phyloP scores from a whole-genome alignment of 2,329 filamentous ascomycete species.

The Pseudogymnoascus sp. region DNA sequence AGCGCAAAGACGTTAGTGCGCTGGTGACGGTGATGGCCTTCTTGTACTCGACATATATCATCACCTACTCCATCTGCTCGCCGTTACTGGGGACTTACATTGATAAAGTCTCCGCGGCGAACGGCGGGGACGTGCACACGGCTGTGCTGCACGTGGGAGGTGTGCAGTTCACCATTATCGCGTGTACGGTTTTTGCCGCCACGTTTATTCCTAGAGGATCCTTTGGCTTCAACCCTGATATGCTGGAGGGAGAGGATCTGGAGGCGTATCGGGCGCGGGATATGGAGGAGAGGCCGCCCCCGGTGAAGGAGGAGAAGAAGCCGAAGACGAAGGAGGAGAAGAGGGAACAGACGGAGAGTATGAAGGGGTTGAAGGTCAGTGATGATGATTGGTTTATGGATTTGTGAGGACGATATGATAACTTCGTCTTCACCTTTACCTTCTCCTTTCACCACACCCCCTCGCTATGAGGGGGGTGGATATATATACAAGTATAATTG shows the following conservation, averaged over 20 bases:
- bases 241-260: constrained; percentile 32
- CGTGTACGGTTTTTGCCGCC: constrained; percentile 33
- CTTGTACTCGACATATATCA: constrained; percentile 42
- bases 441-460: not conserved
- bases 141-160: constrained; percentile 38
- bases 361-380: not conserved
- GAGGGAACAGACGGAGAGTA: not conserved
- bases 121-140: constrained; percentile 29
- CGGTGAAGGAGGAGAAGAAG: not conserved
- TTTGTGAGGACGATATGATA: not conserved
- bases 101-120: constrained; percentile 32
- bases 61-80: constrained; percentile 37
- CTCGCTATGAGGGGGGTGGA: not conserved
- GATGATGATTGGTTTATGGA: not conserved
- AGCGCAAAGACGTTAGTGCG: constrained; percentile 38
- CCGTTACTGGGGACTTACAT: constrained; percentile 39
- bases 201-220: constrained; percentile 40
- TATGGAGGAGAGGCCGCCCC: not conserved
- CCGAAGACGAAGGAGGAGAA: not conserved
- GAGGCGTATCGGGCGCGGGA: constrained; percentile 17
- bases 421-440: not conserved
- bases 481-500: not conserved
- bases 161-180: constrained; percentile 40
- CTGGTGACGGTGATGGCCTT: constrained; percentile 45
- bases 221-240: constrained; percentile 35